Percentiles rank a stretch among this genome's conserved stretches.
Evolutionary conservation across 2,329 filamentous ascomycete species (phyloP).

Genomic region (Aureobasidium musti): DNA sequence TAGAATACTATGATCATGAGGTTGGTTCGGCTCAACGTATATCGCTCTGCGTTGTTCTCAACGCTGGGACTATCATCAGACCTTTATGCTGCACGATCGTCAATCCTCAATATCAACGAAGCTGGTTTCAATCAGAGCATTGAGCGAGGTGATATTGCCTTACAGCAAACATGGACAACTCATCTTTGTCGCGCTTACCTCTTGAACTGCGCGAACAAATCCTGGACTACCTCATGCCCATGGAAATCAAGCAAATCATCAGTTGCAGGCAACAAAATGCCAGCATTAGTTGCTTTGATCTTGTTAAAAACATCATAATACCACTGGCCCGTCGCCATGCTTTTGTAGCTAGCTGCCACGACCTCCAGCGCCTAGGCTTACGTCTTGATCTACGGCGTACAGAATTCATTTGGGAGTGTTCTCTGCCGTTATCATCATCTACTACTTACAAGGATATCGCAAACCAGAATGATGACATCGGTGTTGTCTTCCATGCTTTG

Average conservation of each 20-base stretch:
- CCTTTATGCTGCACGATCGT: background rate
- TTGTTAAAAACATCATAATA: background rate
- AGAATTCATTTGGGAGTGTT: background rate
- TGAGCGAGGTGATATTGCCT: background rate
- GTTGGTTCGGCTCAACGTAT: background rate
- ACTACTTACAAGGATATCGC: background rate
- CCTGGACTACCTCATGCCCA: background rate
- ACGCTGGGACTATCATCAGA: background rate
- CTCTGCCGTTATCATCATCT: background rate
- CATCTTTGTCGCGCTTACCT: background rate
- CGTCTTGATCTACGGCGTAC: background rate
- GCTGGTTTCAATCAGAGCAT: background rate
- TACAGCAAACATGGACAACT: background rate
- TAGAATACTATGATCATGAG: background rate
- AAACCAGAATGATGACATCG: background rate
- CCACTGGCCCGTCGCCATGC: background rate
- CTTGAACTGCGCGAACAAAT: constrained; percentile 18
- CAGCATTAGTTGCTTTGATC: background rate
- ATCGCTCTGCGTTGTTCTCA: background rate
- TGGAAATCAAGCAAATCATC: background rate
- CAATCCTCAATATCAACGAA: no score
- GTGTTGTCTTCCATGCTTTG: background rate
- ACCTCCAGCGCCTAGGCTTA: background rate
- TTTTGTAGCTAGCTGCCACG: background rate
- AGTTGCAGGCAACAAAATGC: background rate